Conservation (phyloP, 2,329 filamentous ascomycete genomes). For the Ceratocystis cacaofunesta region DNA sequence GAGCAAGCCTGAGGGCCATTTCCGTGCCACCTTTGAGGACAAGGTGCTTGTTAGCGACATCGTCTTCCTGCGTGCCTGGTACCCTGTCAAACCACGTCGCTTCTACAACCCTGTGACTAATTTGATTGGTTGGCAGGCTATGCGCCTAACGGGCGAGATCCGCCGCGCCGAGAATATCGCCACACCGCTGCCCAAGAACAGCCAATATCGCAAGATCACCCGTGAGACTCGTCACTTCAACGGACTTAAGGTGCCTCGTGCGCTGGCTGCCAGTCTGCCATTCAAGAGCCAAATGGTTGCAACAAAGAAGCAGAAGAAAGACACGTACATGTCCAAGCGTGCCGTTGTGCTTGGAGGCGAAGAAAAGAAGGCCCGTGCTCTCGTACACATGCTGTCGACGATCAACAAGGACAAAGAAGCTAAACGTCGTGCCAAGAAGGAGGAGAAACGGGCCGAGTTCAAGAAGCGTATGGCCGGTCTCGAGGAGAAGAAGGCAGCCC, state of each 20-base stretch:
- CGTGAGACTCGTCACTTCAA: conserved; percentile 63
- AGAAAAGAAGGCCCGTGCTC: conserved; percentile 72
- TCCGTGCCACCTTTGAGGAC: conserved; percentile 95
- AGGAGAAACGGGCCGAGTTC: conserved; percentile 68
- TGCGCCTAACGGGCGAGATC: conserved; percentile 88
- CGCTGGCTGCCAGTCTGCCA: conserved; percentile 68
- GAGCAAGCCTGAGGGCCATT: conserved; percentile 84
- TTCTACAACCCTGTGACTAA: conserved; percentile 98
- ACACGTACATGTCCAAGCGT: conserved; percentile 89
- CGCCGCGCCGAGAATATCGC: conserved; percentile 59
- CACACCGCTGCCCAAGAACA: conserved; percentile 71
- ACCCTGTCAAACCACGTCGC: conserved; percentile 81
- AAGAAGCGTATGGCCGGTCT: conserved; percentile 68
- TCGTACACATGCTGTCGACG: conserved; percentile 87
- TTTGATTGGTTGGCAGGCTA: conserved; percentile 78
- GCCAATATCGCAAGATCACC: conserved; percentile 60
- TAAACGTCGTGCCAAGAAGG: conserved; percentile 72
- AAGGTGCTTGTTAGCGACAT: conserved; percentile 96
- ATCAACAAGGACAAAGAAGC: conserved; percentile 80
- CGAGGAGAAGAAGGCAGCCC: conserved; percentile 67
- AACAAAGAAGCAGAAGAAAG: conserved; percentile 63
- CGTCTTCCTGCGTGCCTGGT: conserved; percentile 93
- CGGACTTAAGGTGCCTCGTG: conserved; percentile 58
- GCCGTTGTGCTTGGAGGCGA: conserved; percentile 77
- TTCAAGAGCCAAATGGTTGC: conserved; percentile 82